Evolutionary conservation across 148 eudicot species (phyloP), one percentile per base, ranked within the genome.

Genomic region (Nepenthes gracilis): DNA sequence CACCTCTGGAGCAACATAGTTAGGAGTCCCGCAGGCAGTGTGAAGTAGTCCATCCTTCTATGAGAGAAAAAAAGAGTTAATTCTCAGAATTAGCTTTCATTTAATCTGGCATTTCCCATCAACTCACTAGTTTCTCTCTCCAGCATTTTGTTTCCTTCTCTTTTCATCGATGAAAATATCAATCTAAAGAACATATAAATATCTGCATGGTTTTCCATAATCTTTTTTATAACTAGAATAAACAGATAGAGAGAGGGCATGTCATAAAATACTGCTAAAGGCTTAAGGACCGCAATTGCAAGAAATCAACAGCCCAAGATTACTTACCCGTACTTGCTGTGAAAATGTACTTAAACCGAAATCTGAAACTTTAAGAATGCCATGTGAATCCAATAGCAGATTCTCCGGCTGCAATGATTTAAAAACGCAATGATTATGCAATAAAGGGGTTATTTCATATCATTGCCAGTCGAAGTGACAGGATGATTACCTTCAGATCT

Each of bases 1-100:
- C 82, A 90, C 97, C 97, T 90, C 97, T 9, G 97, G 97, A 54
- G 97, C 97, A 59, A 90, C 91, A 55, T 90, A 90, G 57, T 90
- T 90, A 38, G 97, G 97, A 6, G 97, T 90, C 38, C 97, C 95
- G 75, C 97, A 90, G 35, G 97, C 84, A 50, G 95, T 90, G 65
- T 90, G 97, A 82, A 90, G 86, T 54, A 90, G 78, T 54, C 91
- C 97, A 72, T 90, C 88, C 62, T 77, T 88, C 97, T 90, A 74
- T 47, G 57, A 63, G 33, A 11, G 23, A 52, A 47, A 49, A 40
- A 5, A 61, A 64, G 33, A 10, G 62, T 45, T 23, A 23, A 48
- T 40, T 11, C 13, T n/a, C 12, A 10, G 60, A 48, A 23, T 58
- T 59, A 55, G 61, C 37, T 60, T 63, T 34, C n/a, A 43, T 47